phyloP scores from a whole-genome alignment of 139 green algal genomes.

The Chlorella sp. region DNA sequence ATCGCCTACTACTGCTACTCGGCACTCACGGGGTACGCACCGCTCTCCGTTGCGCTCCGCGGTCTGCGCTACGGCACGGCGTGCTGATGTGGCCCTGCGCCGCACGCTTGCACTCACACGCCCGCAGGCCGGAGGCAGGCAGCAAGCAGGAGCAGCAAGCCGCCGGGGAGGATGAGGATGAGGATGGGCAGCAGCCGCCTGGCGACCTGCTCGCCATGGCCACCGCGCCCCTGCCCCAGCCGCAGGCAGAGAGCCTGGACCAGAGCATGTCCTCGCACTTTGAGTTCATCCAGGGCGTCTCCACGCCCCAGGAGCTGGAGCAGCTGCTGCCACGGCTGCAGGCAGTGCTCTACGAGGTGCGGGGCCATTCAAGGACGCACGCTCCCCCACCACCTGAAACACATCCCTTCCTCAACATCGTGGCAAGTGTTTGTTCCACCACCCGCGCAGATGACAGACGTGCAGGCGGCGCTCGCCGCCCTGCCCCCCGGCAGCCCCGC shows the following conservation, averaged over 20 bases:
- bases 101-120: background rate
- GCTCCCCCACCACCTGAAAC: too few species aligned
- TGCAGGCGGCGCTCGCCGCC: background rate
- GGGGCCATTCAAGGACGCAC: too few species aligned
- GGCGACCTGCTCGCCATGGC: background rate
- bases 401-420: too few species aligned
- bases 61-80: too few species aligned
- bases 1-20: background rate
- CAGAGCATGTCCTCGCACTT: background rate
- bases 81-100: too few species aligned
- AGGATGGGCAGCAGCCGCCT: background rate
- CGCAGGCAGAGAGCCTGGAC: background rate
- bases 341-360: background rate
- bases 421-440: too few species aligned
- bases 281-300: background rate
- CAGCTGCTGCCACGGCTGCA: background rate
- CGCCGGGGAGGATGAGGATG: background rate
- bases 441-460: background rate
- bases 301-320: background rate
- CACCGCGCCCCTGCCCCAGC: background rate
- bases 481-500: background rate
- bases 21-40: background rate
- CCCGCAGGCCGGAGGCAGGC: background rate
- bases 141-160: background rate
- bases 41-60: background rate